phyloP scores from a whole-genome alignment of 2,329 filamentous ascomycete species.

The Arthrinium puccinioides region DNA sequence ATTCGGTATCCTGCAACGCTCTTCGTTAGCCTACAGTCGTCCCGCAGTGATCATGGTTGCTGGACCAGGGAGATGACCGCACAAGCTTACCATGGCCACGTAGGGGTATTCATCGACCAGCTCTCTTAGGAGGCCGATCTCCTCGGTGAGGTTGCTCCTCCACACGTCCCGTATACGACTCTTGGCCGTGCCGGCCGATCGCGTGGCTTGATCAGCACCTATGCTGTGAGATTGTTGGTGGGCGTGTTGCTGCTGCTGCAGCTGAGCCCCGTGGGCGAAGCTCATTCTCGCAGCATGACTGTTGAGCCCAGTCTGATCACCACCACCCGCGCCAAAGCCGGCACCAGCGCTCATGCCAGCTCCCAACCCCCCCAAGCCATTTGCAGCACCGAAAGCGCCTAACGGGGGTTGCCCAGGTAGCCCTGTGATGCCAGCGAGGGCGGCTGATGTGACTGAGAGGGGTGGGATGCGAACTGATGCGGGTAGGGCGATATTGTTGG shows the following conservation, averaged over 20 bases:
- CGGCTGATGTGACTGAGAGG: conserved; percentile 43
- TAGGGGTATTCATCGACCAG: conserved; percentile 89
- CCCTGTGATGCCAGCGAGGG: conserved; percentile 58
- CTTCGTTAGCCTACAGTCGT: conserved; percentile 11
- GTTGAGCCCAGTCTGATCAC: conserved; percentile 65
- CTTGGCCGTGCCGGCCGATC: conserved; percentile 48
- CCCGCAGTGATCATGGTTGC: conserved; percentile 4
- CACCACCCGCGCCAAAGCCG: conserved; percentile 44
- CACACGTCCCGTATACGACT: conserved; percentile 92
- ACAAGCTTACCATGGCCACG: conserved; percentile 80
- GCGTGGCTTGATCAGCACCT: conserved; percentile 24
- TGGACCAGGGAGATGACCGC: too few species aligned
- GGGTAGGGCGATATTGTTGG: conserved; percentile 38
- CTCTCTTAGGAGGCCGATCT: conserved; percentile 78
- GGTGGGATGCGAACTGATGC: conserved; percentile 47
- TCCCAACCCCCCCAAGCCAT: conserved; percentile 51
- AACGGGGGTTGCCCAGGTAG: conserved; percentile 64
- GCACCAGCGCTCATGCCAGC: conserved; percentile 41
- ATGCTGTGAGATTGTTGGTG: conserved; percentile 32
- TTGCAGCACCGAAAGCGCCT: conserved; percentile 55
- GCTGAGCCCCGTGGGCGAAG: conserved; percentile 66
- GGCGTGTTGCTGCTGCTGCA: conserved; percentile 47
- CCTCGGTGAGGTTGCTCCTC: conserved; percentile 83
- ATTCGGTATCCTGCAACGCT: conserved; percentile 76
- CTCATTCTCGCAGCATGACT: conserved; percentile 85